phyloP scores from a whole-genome alignment of 139 green algal species.

The Diplosphaera chodatii region DNA sequence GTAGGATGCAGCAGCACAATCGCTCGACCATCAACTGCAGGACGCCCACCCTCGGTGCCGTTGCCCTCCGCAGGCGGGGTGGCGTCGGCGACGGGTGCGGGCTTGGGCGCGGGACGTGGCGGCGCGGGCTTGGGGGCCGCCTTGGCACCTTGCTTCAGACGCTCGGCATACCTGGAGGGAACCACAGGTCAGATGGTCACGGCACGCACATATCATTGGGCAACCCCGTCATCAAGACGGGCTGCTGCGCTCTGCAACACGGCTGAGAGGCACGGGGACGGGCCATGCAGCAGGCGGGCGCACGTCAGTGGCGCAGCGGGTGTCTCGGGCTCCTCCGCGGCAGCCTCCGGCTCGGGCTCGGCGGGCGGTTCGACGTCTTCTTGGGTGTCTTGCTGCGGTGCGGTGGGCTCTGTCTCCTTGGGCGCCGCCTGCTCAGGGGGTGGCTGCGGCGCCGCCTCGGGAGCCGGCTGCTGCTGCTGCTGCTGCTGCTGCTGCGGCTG shows the following conservation, averaged over 20 bases:
- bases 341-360: conserved; percentile 6
- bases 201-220: too few species aligned
- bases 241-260: too few species aligned
- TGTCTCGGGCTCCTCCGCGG: neutral
- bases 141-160: conserved; percentile 11
- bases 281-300: too few species aligned
- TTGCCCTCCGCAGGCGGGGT: neutral
- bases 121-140: neutral
- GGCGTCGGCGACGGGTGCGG: neutral
- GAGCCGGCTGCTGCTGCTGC: neutral
- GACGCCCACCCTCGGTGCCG: neutral
- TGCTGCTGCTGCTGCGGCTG: conserved; percentile 7
- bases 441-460: neutral
- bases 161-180: conserved; percentile 13
- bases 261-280: too few species aligned
- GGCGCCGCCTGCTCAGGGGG: neutral
- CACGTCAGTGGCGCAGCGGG: conserved; percentile 10
- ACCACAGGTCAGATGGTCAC: too few species aligned
- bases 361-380: too few species aligned
- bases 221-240: too few species aligned
- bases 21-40: too few species aligned
- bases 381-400: too few species aligned
- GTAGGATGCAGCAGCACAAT: too few species aligned
- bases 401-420: too few species aligned
- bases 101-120: neutral